Evolutionary conservation across 257 asterid species (phyloP).

Genomic region (Nicotiana undulata): DNA sequence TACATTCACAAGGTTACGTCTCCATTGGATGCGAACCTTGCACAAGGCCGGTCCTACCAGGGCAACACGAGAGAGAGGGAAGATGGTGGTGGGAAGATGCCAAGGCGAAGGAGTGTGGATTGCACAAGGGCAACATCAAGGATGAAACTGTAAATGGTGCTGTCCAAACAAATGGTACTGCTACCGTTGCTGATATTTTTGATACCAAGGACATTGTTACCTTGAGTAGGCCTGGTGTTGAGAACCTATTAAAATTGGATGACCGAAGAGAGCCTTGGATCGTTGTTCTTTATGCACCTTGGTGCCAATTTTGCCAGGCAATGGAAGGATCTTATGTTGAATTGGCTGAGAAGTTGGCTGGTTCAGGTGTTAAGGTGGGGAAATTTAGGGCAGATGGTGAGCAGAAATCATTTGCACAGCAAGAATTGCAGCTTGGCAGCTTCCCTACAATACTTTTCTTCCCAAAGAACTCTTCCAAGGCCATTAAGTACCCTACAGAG

Average conservation of each 20-base stretch:
- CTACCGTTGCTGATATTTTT: conserved; percentile 40
- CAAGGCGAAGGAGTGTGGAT: conserved; percentile 85
- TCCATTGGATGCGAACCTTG: conserved; percentile 92
- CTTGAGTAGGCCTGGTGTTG: conserved; percentile 69
- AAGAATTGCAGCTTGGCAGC: conserved; percentile 61
- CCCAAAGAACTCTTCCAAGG: conserved; percentile 55
- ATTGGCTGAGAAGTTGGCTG: conserved; percentile 54
- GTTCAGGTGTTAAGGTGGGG: conserved; percentile 67
- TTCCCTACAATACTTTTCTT: conserved; percentile 75
- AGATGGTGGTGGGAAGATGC: conserved; percentile 99
- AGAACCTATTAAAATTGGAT: conserved; percentile 59
- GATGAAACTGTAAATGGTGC: conserved; percentile 37
- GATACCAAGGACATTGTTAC: conserved; percentile 29
- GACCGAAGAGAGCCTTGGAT: conserved; percentile 70
- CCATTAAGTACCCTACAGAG: conserved; percentile 73
- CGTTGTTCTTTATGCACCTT: conserved; percentile 79
- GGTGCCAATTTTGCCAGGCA: conserved; percentile 89
- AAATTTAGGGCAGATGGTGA: conserved; percentile 85
- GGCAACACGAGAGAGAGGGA: conserved; percentile 92
- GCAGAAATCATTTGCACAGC: conserved; percentile 62
- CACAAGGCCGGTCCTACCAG: conserved; percentile 74
- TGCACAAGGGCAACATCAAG: conserved; percentile 79
- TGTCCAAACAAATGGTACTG: conserved; percentile 30
- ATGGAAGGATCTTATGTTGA: conserved; percentile 73
- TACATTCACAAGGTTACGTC: conserved; percentile 66